Evolutionary conservation across 495 filamentous ascomycete species (phyloP), one percentile per base, ranked within the genome.

Genomic region (Paragyromitra xinjiangensis): DNA sequence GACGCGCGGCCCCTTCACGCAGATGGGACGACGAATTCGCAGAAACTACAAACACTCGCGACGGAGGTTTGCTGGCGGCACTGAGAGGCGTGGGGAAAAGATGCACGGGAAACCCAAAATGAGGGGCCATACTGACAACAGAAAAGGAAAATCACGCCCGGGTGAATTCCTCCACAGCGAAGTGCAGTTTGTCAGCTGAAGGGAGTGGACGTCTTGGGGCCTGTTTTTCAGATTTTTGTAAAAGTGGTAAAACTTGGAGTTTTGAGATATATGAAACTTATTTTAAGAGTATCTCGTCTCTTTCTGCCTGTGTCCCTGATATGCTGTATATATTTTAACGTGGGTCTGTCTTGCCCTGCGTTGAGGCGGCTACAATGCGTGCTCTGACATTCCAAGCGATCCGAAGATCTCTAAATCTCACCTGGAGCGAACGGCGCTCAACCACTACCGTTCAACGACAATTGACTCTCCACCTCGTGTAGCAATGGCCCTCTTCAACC

Each of bases 401-500:
- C 59, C 40, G 71, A 50, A 63, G 72, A 55, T 64, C 55, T 40
- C 26, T 26, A 56, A 61, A 19, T 66, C 59, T 45, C 42, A 59
- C 56, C 50, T 29, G 22, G 6, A 51, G 39, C 26, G 40, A 48
- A 65, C 63, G 39, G 48, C 69, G 40, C 37, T 62, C 45, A 37
- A 61, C 77, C 34, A 51, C 78, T 56, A 59, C 59, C 44, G 24
- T 56, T 58, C 56, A 77, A 56, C 24, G 73, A 9, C 59, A 72
- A 72, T 66, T 64, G 14, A 19, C 40, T 50, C 44, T 8, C 19
- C 42, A 37, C 34, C 44, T 44, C 59, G 11, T 22, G 44, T 37
- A 51, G 40, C 56, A 68, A 82, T 82, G 80, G 68, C 71, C 14
- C 45, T 82, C 37, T 71, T 81, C 65, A 68, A 55, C 24, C 65